These are phyloP conservation scores for Saccharomycopsis crataegensis DNA, from an alignment of 1,139 yeast species.

Conservation along the genomic window DNA sequence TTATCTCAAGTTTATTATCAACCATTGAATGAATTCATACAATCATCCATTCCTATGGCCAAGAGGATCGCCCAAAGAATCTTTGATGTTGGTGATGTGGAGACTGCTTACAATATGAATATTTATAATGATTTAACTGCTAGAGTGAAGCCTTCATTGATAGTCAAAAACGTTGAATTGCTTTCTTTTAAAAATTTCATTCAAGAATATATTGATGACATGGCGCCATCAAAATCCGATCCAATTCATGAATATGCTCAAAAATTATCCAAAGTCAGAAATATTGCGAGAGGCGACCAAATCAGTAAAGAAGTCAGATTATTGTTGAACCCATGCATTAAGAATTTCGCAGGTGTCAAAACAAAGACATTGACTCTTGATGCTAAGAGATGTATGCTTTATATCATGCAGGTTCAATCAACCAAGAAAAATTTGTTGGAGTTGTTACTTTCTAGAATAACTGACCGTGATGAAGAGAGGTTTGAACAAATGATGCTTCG, in stretches of 20 bases:
- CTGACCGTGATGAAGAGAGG: constrained; percentile 55
- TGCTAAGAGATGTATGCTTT: constrained; percentile 72
- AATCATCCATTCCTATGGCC: constrained; percentile 41
- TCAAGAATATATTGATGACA: constrained; percentile 42
- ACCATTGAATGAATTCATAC: constrained; percentile 70
- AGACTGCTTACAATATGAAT: constrained; percentile 51
- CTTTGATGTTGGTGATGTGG: constrained; percentile 52
- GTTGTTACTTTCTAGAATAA: constrained; percentile 63
- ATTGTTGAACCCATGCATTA: constrained; percentile 45
- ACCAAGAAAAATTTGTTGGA: constrained; percentile 67
- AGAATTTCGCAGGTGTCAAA: constrained; percentile 34
- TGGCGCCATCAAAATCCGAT: constrained; percentile 48
- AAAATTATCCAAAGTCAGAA: constrained; percentile 20
- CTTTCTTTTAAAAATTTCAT: constrained; percentile 53
- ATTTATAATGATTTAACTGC: constrained; percentile 68
- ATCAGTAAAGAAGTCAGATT: constrained; percentile 20
- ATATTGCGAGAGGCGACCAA: not conserved
- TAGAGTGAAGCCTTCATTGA: constrained; percentile 56
- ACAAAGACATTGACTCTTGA: constrained; percentile 58
- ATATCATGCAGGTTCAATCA: constrained; percentile 73
- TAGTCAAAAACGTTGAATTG: constrained; percentile 59
- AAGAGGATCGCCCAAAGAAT: constrained; percentile 39
- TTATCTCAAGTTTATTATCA: constrained; percentile 60
- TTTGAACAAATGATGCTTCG: constrained; percentile 46
- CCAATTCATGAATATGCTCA: constrained; percentile 37